Evolutionary conservation across 352 stramenopile species (phyloP).

Genomic region (Globisporangium viniferum): DNA sequence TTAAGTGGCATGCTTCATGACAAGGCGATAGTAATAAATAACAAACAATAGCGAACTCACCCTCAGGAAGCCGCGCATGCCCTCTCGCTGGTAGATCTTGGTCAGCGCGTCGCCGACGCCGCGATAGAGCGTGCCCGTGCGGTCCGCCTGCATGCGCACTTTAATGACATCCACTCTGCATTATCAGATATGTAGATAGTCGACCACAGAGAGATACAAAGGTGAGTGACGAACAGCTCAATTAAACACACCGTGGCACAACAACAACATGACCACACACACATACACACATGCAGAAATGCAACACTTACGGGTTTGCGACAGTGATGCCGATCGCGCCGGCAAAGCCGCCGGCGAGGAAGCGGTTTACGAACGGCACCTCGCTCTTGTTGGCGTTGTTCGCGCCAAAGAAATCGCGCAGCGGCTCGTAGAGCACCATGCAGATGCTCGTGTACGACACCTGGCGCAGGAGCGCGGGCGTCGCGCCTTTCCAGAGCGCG

Average conservation of each 20-base stretch:
- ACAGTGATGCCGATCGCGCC: conserved; percentile 77
- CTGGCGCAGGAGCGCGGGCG: conserved; percentile 75
- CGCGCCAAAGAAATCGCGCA: conserved; percentile 72
- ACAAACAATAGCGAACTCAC: conserved; percentile 9
- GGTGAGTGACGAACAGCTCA: conserved; percentile 8
- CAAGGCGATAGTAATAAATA: neutral
- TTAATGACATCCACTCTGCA: conserved; percentile 86
- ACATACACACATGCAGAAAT: neutral
- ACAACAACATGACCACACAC: neutral
- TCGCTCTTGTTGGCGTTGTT: conserved; percentile 36
- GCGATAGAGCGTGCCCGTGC: conserved; percentile 64
- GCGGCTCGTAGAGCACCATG: conserved; percentile 83
- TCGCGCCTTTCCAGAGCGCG: conserved; percentile 75
- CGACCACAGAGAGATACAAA: neutral
- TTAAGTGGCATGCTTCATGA: neutral
- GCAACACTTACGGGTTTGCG: conserved; percentile 74
- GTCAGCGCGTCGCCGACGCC: conserved; percentile 62
- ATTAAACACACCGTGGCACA: neutral
- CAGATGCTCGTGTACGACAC: conserved; percentile 86
- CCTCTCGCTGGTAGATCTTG: conserved; percentile 76
- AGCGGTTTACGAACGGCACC: conserved; percentile 75
- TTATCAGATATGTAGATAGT: conserved; percentile 13
- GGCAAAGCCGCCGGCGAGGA: conserved; percentile 72
- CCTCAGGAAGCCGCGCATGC: conserved; percentile 63
- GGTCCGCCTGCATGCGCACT: conserved; percentile 82